A percentile compares a stretch with the other conserved stretches of the same genome.
These are phyloP conservation scores for Claviceps pazoutovae DNA, from an alignment of 2,329 filamentous ascomycete genomes.

Conservation along the genomic window DNA sequence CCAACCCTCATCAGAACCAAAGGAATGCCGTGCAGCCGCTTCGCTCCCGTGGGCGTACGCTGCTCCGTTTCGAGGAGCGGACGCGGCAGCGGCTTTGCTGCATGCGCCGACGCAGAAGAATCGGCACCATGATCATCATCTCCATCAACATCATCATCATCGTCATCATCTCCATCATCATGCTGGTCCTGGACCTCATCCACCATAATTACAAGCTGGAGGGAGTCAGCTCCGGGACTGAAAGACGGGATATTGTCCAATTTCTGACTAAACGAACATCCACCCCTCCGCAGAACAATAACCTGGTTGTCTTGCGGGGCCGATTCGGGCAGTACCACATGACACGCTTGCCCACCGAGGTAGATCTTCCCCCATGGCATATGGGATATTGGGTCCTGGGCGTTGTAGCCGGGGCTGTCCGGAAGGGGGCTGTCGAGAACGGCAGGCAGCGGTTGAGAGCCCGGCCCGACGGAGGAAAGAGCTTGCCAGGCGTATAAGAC, in stretches of 20 bases:
- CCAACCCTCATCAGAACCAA: slow-evolving; percentile 74
- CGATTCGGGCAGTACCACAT: slow-evolving; percentile 36
- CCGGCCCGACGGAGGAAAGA: slow-evolving; percentile 37
- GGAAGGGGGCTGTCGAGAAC: slow-evolving; percentile 40
- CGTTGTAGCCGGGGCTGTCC: slow-evolving; percentile 27
- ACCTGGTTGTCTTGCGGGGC: slow-evolving; percentile 52
- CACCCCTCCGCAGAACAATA: slow-evolving; percentile 68
- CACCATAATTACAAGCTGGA: slow-evolving; percentile 75
- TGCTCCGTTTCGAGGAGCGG: slow-evolving; percentile 69
- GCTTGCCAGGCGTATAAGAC: slow-evolving; percentile 35
- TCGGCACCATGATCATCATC: slow-evolving; percentile 10
- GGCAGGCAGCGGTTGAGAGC: slow-evolving; percentile 57
- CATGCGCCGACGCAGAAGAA: slow-evolving; percentile 3
- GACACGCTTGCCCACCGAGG: slow-evolving; percentile 56
- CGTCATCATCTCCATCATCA: too few species aligned
- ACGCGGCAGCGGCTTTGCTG: slow-evolving; percentile 24
- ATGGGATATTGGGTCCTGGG: slow-evolving; percentile 22
- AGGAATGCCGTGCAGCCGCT: slow-evolving; percentile 57
- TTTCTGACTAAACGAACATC: slow-evolving; percentile 75
- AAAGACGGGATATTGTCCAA: slow-evolving; percentile 72
- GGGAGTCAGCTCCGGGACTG: slow-evolving; percentile 40
- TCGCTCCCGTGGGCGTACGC: slow-evolving; percentile 53
- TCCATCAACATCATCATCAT: too few species aligned
- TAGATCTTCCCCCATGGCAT: slow-evolving; percentile 60
- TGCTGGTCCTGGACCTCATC: slow-evolving; percentile 17